Evolutionary conservation across 257 asterid species (phyloP), one percentile per base, ranked within the genome.

Genomic region (Salvia splendens): DNA sequence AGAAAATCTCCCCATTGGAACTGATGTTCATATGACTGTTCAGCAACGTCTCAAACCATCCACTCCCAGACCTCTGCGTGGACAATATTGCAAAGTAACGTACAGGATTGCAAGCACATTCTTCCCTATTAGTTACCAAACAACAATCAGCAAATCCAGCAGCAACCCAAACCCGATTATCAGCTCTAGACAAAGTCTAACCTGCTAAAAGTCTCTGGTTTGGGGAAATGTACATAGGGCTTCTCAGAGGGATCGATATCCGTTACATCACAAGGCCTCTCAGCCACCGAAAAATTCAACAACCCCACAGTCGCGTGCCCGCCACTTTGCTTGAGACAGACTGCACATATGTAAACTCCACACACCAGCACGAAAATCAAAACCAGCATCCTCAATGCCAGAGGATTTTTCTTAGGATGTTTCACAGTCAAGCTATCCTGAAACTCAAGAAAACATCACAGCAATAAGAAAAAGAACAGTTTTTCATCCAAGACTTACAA

Each of bases 1-100:
- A 91, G 80, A 91, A 91, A 47, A 92, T 87, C 79, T 92, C 96
- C 50, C 98, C 98, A 30, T 92, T 89, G 46, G 98, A 92, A 86
- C 94, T 89, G 72, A 92, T 82, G 77, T 92, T 92, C 47, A 53
- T 73, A 79, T 92, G 98, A 77, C 84, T 92, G 70, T 92, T 92
- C 78, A 92, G 67, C 47, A 91, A 72, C 0, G 98, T 91, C 54
- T 91, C 98, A 65, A 91, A 91, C 98, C 98, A 91, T 78, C 98
- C 98, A 68, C 98, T 91, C 56, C 98, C 98, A 1, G 96, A 89
- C 75, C 98, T 84, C 86, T 91, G 98, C 0, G 95, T 87, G 10
- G 98, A 91, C 80, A 89, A 75, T 76, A 92, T 89, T 35, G 96
- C 95, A 70, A 92, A 92, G 74, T 77, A 78, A 1, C 89, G 79